Base-by-base conservation (phyloP, 805 yeast genomes). In the Pichia phayaonensis region DNA sequence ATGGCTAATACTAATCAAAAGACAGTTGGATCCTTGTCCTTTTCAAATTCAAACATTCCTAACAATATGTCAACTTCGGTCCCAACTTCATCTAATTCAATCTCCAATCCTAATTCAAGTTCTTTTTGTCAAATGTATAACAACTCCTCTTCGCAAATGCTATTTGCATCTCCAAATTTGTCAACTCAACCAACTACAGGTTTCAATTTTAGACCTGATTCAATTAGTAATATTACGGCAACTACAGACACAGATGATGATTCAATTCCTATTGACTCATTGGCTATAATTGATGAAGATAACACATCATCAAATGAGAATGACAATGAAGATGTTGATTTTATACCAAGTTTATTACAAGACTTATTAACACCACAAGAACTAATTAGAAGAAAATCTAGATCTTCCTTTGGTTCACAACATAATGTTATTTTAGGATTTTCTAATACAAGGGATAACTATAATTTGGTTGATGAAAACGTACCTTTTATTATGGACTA, bases 321-420 rank as follows among this genome's bases (percentile, higher is more conserved):
- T 38, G 41, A 75, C 63, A 36, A 68, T 60, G 45, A 73, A 63
- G 48, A 78, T 44, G 90, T 86, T 56, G 95, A 86, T 61, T 85
- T 80, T 58, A 85, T 90, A 4, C 97, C 97, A 1, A 81, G 84
- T 7, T 79, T 90, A 27, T 68, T 90, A 39, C 78, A 83, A n/a
- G 96, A 88, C 56, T 70, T 89, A 46, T 69, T 90, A 45, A 87
- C 95, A 0, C 95, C 95, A 0, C 86, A 80, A 56, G 96, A 90
- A 62, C 66, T 85, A 21, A 69, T 68, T 52, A 74, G 96, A 44
- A 80, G 89, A 53, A 75, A 73, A 46, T 82, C 90, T 12, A 72
- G 88, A 52, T 59, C 61, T 22, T 53, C 61, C 20, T 46, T 45
- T 46, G 48, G 55, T 23, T 38, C 51, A 10, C 42, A 47, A n/a